Evolutionary conservation across 2,329 filamentous ascomycete species (phyloP), one percentile per base, ranked within the genome.

Genomic region (Cyanodermella asteris): DNA sequence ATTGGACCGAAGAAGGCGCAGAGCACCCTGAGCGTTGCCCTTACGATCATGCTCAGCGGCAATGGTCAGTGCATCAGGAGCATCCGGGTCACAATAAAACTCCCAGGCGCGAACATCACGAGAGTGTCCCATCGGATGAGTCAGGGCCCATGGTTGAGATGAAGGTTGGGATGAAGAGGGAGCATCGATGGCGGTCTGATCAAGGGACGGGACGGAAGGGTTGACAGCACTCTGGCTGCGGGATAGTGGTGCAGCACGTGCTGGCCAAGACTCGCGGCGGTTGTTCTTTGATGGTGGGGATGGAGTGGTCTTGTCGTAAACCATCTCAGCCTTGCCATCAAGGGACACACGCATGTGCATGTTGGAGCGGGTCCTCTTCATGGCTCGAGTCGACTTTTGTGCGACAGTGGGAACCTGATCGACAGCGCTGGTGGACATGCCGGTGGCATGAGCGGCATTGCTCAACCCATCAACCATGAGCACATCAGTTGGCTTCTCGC

Each of bases 41-140:
- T 62, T 77, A 6, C 66, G 66, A 41, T 90, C 78, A 36, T 77
- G 70, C 48, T 84, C 74, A 7, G 76, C 75, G 36, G 78, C 73
- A n/a, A 65, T 64, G 13, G 72, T 81, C 28, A 91, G 53, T 35
- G 80, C 75, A 39, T 80, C 77, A 21, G 74, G 70, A 25, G 64
- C 57, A 35, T 87, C 76, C 6, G 72, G 70, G 42, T 91, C 78
- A 39, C 78, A 84, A 51, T 76, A 82, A 29, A 80, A 80, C 41
- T 91, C 78, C 84, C 84, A 93, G 5, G 74, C 76, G 25, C 81
- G 70, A 11, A 81, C 77, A 45, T 93, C 77, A 27, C 78, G 70
- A 29, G 82, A 91, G 28, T 84, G 65, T 27, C 77, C 77, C 10
- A 46, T 37, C 26, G 39, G 38, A n/a, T n/a, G n/a, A n/a, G n/a